A percentile compares a stretch with the other conserved stretches of the same genome.
phyloP scores from a whole-genome alignment of 2,329 filamentous ascomycete species.

The Stachybotrys chlorohalonatus region DNA sequence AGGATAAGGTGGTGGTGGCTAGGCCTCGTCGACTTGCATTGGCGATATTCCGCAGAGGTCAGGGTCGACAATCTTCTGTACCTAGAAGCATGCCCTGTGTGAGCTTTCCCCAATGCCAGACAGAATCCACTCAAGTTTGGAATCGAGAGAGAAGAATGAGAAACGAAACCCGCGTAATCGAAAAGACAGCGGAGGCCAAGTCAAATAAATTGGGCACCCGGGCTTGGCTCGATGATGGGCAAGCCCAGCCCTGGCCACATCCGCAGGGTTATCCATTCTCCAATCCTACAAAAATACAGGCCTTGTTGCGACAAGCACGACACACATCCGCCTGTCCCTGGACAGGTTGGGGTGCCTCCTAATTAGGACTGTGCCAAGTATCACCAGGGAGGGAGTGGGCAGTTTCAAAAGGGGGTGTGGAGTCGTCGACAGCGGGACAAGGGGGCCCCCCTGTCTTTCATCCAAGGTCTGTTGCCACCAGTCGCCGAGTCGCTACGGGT shows the following conservation, averaged over 20 bases:
- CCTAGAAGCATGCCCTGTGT: no score
- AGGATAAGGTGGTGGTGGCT: background rate
- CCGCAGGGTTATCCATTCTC: background rate
- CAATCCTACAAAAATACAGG: background rate
- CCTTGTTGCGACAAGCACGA: background rate
- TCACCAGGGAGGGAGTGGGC: background rate
- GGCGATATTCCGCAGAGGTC: no score
- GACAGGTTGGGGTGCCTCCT: background rate
- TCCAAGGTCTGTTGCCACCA: background rate
- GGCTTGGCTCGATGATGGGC: background rate
- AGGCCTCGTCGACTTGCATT: background rate
- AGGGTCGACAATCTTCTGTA: no score
- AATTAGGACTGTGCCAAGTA: background rate
- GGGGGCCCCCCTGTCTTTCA: background rate
- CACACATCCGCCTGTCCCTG: background rate
- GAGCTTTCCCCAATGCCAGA: no score
- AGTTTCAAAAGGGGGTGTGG: background rate
- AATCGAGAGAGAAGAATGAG: background rate
- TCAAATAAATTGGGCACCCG: background rate
- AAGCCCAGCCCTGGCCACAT: background rate
- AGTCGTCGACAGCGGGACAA: slow-evolving; percentile 1
- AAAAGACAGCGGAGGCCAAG: background rate
- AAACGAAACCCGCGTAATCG: background rate
- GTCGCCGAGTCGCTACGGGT: background rate
- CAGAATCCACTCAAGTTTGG: background rate